Base-by-base conservation (phyloP, 345 rosid species). In the Syzygium grande region DNA sequence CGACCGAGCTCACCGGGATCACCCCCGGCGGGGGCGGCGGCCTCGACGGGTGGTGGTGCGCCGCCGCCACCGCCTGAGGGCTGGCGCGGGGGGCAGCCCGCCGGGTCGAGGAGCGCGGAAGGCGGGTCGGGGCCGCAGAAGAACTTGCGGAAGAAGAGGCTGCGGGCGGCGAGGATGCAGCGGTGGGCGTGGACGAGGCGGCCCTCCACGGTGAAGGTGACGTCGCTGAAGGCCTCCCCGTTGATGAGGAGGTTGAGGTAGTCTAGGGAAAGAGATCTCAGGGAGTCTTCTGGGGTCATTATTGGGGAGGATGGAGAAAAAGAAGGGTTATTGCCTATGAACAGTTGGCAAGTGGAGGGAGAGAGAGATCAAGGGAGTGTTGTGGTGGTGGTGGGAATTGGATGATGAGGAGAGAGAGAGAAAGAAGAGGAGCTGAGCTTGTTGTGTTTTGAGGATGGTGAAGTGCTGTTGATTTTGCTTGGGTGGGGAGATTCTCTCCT, bases 211-310 rank as follows among this genome's bases (percentile, higher is more conserved):
- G 96, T 98, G 92, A 98, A 98, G 87, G 99, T 97, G 38, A 97
- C 99, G 92, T 98, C 99, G 10, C 99, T 97, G 95, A 97, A 98
- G 87, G 99, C 99, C 88, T 98, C 99, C 78, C 99, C 99, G 89
- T 98, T 97, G 93, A 98, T 98, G 85, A 98, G 90, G 55, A 98
- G 96, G 91, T 98, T 98, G 29, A 98, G 93, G 86, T 94, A 97
- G 91, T 98, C 99, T 3, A 94, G 88, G 49, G 99, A 98, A 12
- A 98, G 94, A 87, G 99, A 94, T 96, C 99, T 94, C 90, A 96
- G 52, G 10, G 98, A 93, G 86, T 98, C 99, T 86, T 98, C 99
- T 9, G 95, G 92, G 86, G 90, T 94, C 93, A 89, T 89, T 13
- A 9, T 61, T 52, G 56, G 86, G 85, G 22, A 41, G 43, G 38